Evolutionary conservation across 1,284 basidiomycete species (phyloP).

Genomic region (Ustanciosporium gigantosporum): DNA sequence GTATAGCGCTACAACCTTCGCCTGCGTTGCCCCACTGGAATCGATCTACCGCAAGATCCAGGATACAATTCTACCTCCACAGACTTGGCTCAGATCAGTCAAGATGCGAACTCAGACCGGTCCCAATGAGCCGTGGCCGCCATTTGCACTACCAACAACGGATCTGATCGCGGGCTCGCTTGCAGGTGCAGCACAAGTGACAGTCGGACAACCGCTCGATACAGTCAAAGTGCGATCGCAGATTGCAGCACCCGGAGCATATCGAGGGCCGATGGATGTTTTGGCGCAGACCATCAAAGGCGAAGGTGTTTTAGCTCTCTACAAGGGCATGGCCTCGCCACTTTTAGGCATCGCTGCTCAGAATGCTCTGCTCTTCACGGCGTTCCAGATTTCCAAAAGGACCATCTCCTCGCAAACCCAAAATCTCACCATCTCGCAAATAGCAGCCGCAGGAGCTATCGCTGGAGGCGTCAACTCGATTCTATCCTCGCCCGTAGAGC

Average conservation of each 20-base stretch:
- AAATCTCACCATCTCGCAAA: conserved; percentile 76
- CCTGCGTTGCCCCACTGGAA: too few relatives aligned
- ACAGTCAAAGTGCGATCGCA: conserved; percentile 46
- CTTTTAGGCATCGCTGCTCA: conserved; percentile 92
- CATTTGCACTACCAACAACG: conserved; percentile 34
- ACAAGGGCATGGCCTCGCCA: conserved; percentile 77
- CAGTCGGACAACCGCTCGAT: conserved; percentile 49
- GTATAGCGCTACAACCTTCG: too few relatives aligned
- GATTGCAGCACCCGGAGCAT: conserved; percentile 29
- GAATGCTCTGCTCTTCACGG: conserved; percentile 90
- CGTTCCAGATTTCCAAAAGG: conserved; percentile 79
- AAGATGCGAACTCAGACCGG: too few relatives aligned
- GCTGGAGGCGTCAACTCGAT: conserved; percentile 87
- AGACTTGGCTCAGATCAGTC: too few relatives aligned
- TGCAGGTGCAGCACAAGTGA: conserved; percentile 46
- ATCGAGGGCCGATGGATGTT: conserved; percentile 42
- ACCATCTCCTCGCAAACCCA: conserved; percentile 80
- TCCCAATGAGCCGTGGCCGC: conserved; percentile 45
- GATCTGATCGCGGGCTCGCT: conserved; percentile 43
- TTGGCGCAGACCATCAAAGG: conserved; percentile 16
- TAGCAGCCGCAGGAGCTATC: conserved; percentile 81
- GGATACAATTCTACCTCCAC: too few relatives aligned
- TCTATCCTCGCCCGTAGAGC: conserved; percentile 68
- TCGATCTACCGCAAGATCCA: too few relatives aligned
- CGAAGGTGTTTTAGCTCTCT: conserved; percentile 42